These are phyloP conservation scores for Pseudodiploospora longispora DNA, from an alignment of 2,329 filamentous ascomycete species.

Conservation along the genomic window DNA sequence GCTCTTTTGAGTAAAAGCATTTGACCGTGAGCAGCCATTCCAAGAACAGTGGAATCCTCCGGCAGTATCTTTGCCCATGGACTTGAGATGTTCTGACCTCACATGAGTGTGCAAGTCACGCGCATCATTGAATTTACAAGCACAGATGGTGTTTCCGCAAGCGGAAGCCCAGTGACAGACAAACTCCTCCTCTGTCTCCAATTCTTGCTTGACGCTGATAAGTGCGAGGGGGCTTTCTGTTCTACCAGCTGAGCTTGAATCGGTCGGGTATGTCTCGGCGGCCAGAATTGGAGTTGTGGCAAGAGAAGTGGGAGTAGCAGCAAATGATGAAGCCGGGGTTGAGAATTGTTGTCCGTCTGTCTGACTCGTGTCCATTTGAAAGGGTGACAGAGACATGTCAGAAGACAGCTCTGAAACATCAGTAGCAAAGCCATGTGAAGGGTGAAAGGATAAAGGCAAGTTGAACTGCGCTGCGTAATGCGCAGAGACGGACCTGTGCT, in stretches of 20 bases:
- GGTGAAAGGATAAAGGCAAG: not conserved
- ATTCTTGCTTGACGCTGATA: constrained; percentile 2
- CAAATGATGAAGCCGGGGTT: constrained; percentile 14
- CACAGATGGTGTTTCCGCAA: constrained; percentile 18
- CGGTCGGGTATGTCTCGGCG: constrained; percentile 10
- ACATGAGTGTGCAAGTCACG: constrained; percentile 49
- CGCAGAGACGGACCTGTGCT: constrained; percentile 13
- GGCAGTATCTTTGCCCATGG: constrained; percentile 32
- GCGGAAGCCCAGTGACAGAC: constrained; percentile 26
- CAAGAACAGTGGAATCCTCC: constrained; percentile 47
- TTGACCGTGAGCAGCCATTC: constrained; percentile 45
- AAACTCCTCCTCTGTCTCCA: constrained; percentile 17
- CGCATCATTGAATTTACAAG: constrained; percentile 31
- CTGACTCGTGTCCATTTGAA: constrained; percentile 1
- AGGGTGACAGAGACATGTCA: constrained; percentile 1
- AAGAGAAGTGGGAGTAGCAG: constrained; percentile 19
- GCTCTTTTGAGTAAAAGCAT: constrained; percentile 50
- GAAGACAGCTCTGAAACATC: constrained; percentile 1
- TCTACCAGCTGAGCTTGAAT: not conserved
- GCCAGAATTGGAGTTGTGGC: constrained; percentile 21
- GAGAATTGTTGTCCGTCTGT: constrained; percentile 12
- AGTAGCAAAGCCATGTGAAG: not conserved
- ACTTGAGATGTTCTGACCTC: constrained; percentile 39
- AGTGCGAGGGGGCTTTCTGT: constrained; percentile 5
- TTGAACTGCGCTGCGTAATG: not conserved